A percentile compares a stretch with the other conserved stretches of the same genome.
phyloP scores from a whole-genome alignment of 306 rosid species.

The Aeschynomene evenia region DNA sequence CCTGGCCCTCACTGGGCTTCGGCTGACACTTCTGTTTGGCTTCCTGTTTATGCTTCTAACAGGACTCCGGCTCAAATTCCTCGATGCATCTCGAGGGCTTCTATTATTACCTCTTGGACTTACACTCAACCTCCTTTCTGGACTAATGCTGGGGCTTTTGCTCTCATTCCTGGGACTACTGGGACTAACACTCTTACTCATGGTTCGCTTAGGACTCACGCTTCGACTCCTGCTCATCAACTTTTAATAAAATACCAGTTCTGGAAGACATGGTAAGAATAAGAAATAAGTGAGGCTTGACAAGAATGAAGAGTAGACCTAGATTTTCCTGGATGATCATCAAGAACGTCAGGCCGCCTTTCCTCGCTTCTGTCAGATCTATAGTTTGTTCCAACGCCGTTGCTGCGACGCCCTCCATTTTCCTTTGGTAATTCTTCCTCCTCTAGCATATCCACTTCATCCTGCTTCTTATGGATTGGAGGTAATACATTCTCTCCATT shows the following conservation, averaged over 20 bases:
- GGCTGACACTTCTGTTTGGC: conserved; percentile 6
- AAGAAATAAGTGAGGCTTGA: conserved; percentile 70
- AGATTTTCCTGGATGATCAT: conserved; percentile 84
- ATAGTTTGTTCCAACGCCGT: conserved; percentile 57
- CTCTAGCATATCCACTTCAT: conserved; percentile 41
- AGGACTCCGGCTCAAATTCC: conserved; percentile 69
- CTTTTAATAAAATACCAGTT: conserved; percentile 66
- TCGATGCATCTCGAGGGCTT: conserved; percentile 50
- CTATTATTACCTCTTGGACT: conserved; percentile 53
- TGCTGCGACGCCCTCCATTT: conserved; percentile 68
- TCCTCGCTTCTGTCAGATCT: conserved; percentile 63
- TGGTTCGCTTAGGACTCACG: conserved; percentile 79
- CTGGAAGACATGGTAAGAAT: conserved; percentile 59
- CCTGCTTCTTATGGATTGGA: conserved; percentile 42
- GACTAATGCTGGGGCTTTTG: conserved; percentile 61
- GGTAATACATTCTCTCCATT: conserved; percentile 34
- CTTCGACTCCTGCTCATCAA: conserved; percentile 97
- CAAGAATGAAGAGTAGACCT: conserved; percentile 75
- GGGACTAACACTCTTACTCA: conserved; percentile 91
- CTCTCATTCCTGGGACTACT: conserved; percentile 74
- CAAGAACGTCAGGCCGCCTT: conserved; percentile 76
- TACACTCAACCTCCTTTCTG: conserved; percentile 51
- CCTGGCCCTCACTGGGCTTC: conserved; percentile 30
- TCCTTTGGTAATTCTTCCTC: conserved; percentile 54
- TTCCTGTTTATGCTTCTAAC: conserved; percentile 41